These are phyloP conservation scores for Chytriomyces confervae DNA, from an alignment of 192 early-diverging fungal species.

Conservation along the genomic window DNA sequence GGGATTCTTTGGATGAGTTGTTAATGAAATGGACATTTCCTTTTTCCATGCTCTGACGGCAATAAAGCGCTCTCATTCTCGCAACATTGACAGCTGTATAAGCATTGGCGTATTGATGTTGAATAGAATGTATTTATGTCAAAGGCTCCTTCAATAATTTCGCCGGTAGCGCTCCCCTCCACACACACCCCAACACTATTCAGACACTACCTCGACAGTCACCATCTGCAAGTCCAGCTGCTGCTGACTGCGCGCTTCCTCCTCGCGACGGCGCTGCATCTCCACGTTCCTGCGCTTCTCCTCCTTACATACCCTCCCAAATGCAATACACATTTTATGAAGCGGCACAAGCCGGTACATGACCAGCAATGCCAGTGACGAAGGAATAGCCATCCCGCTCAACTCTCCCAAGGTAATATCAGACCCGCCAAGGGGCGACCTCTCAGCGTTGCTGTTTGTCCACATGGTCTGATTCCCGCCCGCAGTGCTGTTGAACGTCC, in stretches of 20 bases:
- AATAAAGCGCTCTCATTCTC: too few species aligned
- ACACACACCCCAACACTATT: too few species aligned
- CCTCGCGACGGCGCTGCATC: neutral
- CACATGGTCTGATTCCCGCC: constrained; percentile 1
- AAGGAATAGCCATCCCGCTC: constrained; percentile 45
- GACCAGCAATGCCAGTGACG: constrained; percentile 34
- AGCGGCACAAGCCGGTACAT: constrained; percentile 47
- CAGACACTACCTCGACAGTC: constrained; percentile 31
- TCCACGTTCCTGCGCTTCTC: constrained; percentile 30
- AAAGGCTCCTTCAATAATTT: too few species aligned
- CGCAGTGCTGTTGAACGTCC: neutral
- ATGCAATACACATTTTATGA: constrained; percentile 41
- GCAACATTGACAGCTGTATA: too few species aligned
- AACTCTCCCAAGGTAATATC: constrained; percentile 39
- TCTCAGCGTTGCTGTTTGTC: constrained; percentile 1
- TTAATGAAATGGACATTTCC: too few species aligned
- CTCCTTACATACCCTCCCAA: constrained; percentile 20
- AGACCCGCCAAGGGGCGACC: neutral
- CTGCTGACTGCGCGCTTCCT: neutral
- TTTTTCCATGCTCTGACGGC: too few species aligned
- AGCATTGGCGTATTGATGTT: too few species aligned
- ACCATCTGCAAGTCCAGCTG: neutral
- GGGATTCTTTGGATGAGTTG: too few species aligned
- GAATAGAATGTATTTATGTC: too few species aligned
- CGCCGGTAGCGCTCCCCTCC: too few species aligned